Evolutionary conservation across 2,329 filamentous ascomycete genomes (phyloP), one percentile per base, ranked within the genome.

Genomic region (Xylaria multiplex): DNA sequence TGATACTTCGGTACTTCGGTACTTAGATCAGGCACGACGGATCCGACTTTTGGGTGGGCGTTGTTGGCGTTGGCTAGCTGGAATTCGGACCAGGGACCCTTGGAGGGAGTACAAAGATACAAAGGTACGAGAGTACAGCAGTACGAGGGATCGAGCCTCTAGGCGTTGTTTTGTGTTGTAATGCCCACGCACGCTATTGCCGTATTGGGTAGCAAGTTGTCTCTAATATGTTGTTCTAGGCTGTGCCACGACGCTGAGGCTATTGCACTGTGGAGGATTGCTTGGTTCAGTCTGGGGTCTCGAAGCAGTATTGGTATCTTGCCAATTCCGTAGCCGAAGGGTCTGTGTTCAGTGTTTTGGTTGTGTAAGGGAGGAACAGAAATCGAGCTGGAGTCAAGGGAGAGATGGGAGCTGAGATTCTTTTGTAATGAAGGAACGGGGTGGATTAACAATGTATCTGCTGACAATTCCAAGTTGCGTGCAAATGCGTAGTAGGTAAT

Each of bases 31-130:
- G 65, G 68, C 68, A 68, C 67, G 62, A 67, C 59, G 67, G 64
- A 58, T 61, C 68, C 62, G 68, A 69, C 65, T 66, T 54, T 53
- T 62, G 50, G 57, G 54, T 60, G 55, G 66, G 66, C 60, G 68
- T 67, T 62, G 68, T 50, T 69, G 68, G 68, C 68, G 68, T 54
- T 64, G 54, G 27, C 62, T 68, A 64, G 63, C 68, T 63, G 58
- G 67, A 64, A 59, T 61, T 32, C 46, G 27, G 43, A 49, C 50
- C 57, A 30, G 64, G 64, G 67, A 32, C 6, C 60, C 65, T 43
- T 40, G 37, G 30, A n/a, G 59, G 40, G 22, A 48, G 49, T 55
- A 60, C 58, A 8, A 22, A n/a, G 43, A 30, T 57, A 59, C 58
- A 30, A 43, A 53, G 60, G 48, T 66, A 54, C 59, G 57, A 57